Base-by-base conservation (phyloP, 805 yeast species). In the Saccharomycopsis microspora region DNA sequence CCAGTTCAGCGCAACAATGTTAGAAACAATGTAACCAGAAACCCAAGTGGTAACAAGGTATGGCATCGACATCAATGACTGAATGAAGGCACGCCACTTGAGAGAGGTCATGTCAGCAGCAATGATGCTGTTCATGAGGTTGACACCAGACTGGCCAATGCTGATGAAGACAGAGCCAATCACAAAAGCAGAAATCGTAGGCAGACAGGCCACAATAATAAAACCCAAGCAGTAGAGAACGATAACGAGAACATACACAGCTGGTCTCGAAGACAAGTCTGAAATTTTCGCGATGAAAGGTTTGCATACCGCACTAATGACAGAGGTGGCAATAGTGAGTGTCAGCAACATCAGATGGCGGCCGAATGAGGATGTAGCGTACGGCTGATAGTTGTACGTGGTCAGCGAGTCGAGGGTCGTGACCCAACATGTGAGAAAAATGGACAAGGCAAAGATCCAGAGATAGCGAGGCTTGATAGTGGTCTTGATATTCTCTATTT, bases 31-130 rank as follows among this genome's bases (percentile, higher is more conserved):
- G 4, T 57, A 60, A 46, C 74, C 75, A n/a, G 70, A 56, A 48
- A 67, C 57, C 72, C 72, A 71, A 28, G 67, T 61, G 46, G 64
- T 70, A 51, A 65, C 61, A 47, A 70, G 55, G 52, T 59, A 71
- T 27, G 75, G 76, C 7, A 67, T 49, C 37, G 67, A 57, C 6
- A 68, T 62, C 10, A 69, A 44, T 32, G 64, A 65, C 11, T 63
- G 51, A 47, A 64, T 54, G 5, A 69, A 53, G 8, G 69, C 70
- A 52, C 72, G 61, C 56, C 67, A 60, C 42, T 66, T 60, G 55
- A 70, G 56, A 19, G 64, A 60, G 28, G 72, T 65, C 34, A 68
- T 59, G 51, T 69, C 72, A 35, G 68, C 68, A 33, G 61, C 49
- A 10, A 64, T 49, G n/a, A 66, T 52, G 27, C 63, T 58, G 42